These are phyloP conservation scores for Aspergillus caelatus DNA, from an alignment of 2,329 filamentous ascomycete species.

Conservation along the genomic window DNA sequence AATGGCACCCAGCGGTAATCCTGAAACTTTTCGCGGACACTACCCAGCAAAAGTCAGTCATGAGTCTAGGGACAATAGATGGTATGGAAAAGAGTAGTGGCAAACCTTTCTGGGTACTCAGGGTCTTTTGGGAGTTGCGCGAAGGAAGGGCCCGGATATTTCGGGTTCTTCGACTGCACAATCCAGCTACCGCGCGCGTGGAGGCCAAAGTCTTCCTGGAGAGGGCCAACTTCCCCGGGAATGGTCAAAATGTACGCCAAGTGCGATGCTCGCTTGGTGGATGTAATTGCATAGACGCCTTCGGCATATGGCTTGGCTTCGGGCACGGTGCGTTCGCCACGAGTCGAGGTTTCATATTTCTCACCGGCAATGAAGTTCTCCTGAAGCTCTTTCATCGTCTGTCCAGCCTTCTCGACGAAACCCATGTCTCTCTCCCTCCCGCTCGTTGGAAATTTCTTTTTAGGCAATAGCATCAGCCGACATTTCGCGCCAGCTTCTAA, in stretches of 20 bases:
- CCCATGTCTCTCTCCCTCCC: conserved; percentile 73
- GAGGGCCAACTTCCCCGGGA: conserved; percentile 67
- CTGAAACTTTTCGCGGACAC: conserved; percentile 71
- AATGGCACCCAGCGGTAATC: conserved; percentile 74
- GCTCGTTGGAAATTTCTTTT: conserved; percentile 76
- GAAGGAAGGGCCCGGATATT: conserved; percentile 65
- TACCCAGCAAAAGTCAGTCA: conserved; percentile 29
- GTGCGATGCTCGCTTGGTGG: conserved; percentile 71
- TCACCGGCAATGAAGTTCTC: conserved; percentile 68
- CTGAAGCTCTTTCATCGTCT: conserved; percentile 69
- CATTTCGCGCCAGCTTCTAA: conserved; percentile 62
- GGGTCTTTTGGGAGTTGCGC: conserved; percentile 66
- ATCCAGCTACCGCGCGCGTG: conserved; percentile 74
- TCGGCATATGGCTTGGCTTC: conserved; percentile 77
- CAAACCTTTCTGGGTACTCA: conserved; percentile 70
- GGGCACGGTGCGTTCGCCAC: conserved; percentile 67
- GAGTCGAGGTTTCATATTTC: conserved; percentile 76
- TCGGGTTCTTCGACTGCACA: conserved; percentile 78
- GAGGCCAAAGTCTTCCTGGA: conserved; percentile 76
- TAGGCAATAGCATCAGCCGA: conserved; percentile 76
- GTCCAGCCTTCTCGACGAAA: conserved; percentile 76
- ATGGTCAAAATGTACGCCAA: conserved; percentile 79
- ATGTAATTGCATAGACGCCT: conserved; percentile 80
- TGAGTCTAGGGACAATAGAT: not conserved
- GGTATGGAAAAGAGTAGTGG: not conserved